Evolutionary conservation across 495 filamentous ascomycete species (phyloP), one percentile per base, ranked within the genome.

Genomic region (Filosporella fistucella): DNA sequence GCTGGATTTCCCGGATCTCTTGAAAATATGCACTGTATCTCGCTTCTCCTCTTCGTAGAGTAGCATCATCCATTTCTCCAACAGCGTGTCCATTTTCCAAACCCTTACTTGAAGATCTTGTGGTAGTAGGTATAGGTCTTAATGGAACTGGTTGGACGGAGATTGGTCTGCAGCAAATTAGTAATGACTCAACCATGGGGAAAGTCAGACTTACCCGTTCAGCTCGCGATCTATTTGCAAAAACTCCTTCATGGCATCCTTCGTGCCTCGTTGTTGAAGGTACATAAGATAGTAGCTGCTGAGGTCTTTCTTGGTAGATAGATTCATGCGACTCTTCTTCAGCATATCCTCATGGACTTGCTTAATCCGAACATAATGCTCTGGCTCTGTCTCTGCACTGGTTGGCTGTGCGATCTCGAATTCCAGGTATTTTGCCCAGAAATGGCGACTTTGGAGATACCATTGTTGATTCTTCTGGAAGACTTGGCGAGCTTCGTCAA

Each of bases 401-500:
- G 87, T 89, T 8, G 89, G 86, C 59, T 96, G 94, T 29, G 87
- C 82, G 32, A 95, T 71, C 70, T 99, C 93, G 53, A 99, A 96
- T 42, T 81, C 69, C 10, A 97, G 75, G 66, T 88, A 99, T 62
- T 82, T 86, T 46, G 81, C 75, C 91, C 91, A 97, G 77, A 99
- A 99, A 18, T 83, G 75, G n/a, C 80, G 76, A 58, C 88, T 94
- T 55, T 91, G 87, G 13, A 85, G 74, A 64, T 95, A 96, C 72
- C 82, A 88, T 54, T 90, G 81, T 42, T 88, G 76, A 57, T 95
- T 89, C 58, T 81, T 84, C 51, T 85, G 69, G 69, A 86, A 99
- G 0, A 95, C 83, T 41, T 85, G 76, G 8, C 94, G 85, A 21
- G 93, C 91, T 58, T 93, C 91, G 25, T 91, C 87, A 10, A 81